These are phyloP conservation scores for Moelleriella libera DNA, from an alignment of 2,329 filamentous ascomycete species.

Conservation along the genomic window DNA sequence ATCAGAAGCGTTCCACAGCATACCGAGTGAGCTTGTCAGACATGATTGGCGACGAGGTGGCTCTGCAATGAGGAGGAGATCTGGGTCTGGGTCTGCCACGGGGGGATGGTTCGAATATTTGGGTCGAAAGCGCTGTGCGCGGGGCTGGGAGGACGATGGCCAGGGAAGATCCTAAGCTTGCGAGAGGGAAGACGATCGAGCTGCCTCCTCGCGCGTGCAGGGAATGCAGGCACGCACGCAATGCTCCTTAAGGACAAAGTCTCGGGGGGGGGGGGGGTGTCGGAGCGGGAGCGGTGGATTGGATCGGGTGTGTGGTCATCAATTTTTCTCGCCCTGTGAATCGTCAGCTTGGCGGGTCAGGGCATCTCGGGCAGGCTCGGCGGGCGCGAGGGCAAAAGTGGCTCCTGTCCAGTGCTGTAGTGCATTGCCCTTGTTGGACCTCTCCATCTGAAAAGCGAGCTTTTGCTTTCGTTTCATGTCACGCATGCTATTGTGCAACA, in stretches of 20 bases:
- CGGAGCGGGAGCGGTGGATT: background rate
- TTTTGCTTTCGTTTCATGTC: too few species aligned
- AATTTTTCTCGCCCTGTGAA: constrained; percentile 24
- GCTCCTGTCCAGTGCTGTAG: too few species aligned
- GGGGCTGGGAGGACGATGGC: background rate
- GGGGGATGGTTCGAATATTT: too few species aligned
- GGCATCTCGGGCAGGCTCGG: background rate
- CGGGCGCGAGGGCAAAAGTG: too few species aligned
- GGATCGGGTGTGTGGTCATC: constrained; percentile 18
- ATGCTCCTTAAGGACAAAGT: too few species aligned
- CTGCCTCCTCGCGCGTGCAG: too few species aligned
- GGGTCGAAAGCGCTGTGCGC: too few species aligned
- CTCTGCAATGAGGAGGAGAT: background rate
- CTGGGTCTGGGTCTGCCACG: background rate
- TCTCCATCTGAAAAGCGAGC: too few species aligned
- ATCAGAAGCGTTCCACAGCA: constrained; percentile 12
- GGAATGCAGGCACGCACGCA: too few species aligned
- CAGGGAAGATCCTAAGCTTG: background rate
- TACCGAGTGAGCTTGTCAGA: constrained; percentile 92
- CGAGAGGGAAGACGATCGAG: background rate
- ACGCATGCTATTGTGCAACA: too few species aligned
- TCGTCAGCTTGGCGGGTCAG: constrained; percentile 14
- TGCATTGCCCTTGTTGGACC: too few species aligned
- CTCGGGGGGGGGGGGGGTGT: background rate
- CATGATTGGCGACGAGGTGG: constrained; percentile 38